phyloP scores from a whole-genome alignment of 2,329 filamentous ascomycete genomes.

The Paraphoma sp. region DNA sequence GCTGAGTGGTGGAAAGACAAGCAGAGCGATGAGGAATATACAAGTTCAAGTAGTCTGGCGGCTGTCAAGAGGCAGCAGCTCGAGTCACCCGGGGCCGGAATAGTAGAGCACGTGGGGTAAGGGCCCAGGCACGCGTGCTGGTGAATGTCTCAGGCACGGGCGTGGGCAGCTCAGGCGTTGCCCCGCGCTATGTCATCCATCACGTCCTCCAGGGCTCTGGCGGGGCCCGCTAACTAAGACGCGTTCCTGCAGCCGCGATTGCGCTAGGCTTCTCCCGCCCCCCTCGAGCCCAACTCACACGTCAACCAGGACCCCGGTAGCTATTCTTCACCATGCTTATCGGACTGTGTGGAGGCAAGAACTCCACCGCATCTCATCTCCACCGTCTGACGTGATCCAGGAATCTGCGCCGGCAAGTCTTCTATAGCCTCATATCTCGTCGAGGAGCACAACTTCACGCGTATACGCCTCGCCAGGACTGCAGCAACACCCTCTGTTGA shows the following conservation, averaged over 20 bases:
- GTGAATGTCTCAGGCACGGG: conserved; percentile 26
- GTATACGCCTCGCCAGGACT: conserved; percentile 65
- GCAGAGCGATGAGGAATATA: not conserved
- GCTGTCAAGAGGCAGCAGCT: conserved; percentile 7
- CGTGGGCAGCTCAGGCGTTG: not conserved
- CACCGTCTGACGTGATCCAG: conserved; percentile 54
- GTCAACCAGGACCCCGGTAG: not conserved
- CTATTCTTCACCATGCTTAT: conserved; percentile 66
- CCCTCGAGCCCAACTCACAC: not conserved
- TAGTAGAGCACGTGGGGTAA: conserved; percentile 24
- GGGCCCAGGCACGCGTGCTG: conserved; percentile 28
- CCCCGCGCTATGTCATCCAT: conserved; percentile 19
- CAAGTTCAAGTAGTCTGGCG: not conserved
- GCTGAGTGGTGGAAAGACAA: not conserved
- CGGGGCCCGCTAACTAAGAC: conserved; percentile 12
- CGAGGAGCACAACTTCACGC: conserved; percentile 80
- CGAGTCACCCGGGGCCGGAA: conserved; percentile 29
- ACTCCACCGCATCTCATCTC: not conserved
- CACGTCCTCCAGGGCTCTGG: not conserved
- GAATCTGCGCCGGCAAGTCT: conserved; percentile 91
- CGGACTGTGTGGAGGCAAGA: conserved; percentile 66
- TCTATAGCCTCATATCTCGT: conserved; percentile 88
- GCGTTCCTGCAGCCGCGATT: conserved; percentile 34
- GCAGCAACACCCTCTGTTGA: conserved; percentile 49
- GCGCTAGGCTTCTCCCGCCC: conserved; percentile 5